Evolutionary conservation across 2,329 filamentous ascomycete genomes (phyloP).

Genomic region (Aspergillus texensis): DNA sequence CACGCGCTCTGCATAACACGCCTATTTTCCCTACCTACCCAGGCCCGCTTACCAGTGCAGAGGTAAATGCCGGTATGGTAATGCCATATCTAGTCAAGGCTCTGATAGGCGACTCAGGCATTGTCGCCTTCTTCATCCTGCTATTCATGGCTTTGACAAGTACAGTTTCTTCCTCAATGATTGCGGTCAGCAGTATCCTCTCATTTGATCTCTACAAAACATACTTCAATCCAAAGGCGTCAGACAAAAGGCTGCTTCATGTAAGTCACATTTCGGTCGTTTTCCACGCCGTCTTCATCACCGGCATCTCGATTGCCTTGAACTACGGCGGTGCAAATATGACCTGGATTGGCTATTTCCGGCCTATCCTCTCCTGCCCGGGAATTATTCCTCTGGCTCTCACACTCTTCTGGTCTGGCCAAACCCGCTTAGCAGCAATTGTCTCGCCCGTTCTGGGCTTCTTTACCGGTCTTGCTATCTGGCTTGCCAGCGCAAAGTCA

Average conservation of each 20-base stretch:
- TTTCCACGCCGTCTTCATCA: conserved; percentile 52
- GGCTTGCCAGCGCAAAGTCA: conserved; percentile 46
- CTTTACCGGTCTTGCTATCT: conserved; percentile 46
- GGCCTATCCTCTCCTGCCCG: conserved; percentile 46
- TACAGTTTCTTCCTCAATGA: conserved; percentile 54
- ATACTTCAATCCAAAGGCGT: conserved; percentile 52
- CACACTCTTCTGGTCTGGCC: conserved; percentile 49
- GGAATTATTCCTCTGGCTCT: conserved; percentile 51
- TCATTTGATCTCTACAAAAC: conserved; percentile 56
- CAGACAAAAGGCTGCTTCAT: conserved; percentile 45
- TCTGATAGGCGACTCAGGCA: conserved; percentile 47
- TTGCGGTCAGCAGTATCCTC: conserved; percentile 55
- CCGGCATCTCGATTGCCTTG: conserved; percentile 50
- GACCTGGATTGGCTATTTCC: conserved; percentile 50
- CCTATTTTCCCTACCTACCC: conserved; percentile 52
- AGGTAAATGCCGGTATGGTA: conserved; percentile 50
- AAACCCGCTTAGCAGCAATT: conserved; percentile 50
- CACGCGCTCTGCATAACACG: conserved; percentile 50
- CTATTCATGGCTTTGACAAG: conserved; percentile 57
- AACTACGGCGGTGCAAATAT: conserved; percentile 54
- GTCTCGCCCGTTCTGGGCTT: conserved; percentile 44
- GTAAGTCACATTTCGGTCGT: conserved; percentile 54
- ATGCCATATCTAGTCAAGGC: conserved; percentile 52
- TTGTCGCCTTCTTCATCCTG: conserved; percentile 50
- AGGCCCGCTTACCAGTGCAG: conserved; percentile 39